Base-by-base conservation (phyloP, 495 filamentous ascomycete species). In the Penicillium arizonense region DNA sequence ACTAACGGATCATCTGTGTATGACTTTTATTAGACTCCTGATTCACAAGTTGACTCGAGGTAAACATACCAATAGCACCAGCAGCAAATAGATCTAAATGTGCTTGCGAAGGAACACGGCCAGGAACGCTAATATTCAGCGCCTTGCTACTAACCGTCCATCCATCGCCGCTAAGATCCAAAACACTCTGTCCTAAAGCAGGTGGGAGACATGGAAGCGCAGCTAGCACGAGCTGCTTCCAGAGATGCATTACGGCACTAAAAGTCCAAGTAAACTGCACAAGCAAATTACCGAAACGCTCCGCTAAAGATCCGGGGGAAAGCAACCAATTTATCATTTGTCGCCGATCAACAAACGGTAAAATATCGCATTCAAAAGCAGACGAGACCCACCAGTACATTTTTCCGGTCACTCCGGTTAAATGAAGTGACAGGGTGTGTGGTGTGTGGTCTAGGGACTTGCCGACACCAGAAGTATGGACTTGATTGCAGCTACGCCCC, bases 1-100 rank as follows among this genome's bases (percentile, higher is more conserved):
- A 73, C 73, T 57, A 70, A 82, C 69, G 81, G 81, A 52, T 84
- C 80, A 57, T 69, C 73, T 76, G 30, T 18, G 18, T 18, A 18
- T 28, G 18, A 16, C 2, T 20, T 10, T 0, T 23, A 39, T 60
- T 51, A 61, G 56, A n/a, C 16, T 9, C 8, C 5, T 8, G 16
- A 23, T 14, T 28, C 28, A 40, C 10, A 3, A 23, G 23, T 9
- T 12, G 53, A 34, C 12, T 21, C 8, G 5, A 20, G 51, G 35
- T 36, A 26, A 28, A 37, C 20, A 43, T 3, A 62, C 75, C 70
- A 43, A 84, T 84, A 1, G 79, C 71, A 11, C 73, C 59, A 11
- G 76, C 77, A 37, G 75, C 74, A 20, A 73, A 75, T 5, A 88
- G 66, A 58, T 88, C 85, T 30, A 88, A 55, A 63, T 88, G 83